A percentile compares a stretch with the other conserved stretches of the same genome.
Conservation (phyloP, 139 green algal genomes). For the Micromonas pusilla region DNA sequence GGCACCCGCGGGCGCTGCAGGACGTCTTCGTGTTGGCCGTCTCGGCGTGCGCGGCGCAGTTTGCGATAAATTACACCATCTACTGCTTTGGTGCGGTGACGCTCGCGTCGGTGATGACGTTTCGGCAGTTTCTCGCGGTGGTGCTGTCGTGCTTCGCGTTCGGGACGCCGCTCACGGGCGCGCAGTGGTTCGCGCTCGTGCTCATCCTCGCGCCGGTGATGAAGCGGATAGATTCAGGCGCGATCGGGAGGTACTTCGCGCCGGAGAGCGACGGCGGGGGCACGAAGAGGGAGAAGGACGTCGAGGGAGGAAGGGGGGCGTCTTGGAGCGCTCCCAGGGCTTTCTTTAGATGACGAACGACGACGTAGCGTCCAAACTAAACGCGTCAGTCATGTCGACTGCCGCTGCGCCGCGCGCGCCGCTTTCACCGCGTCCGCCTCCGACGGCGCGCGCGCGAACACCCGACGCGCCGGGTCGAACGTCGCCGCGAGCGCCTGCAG, state of each 20-base stretch:
- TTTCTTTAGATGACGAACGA: too few species aligned
- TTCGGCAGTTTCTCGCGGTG: constrained; percentile 75
- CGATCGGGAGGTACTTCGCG: neutral
- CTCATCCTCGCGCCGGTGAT: constrained; percentile 9
- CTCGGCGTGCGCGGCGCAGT: constrained; percentile 51
- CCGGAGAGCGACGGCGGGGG: neutral
- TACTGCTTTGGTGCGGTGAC: constrained; percentile 67
- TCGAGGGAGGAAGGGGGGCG: too few species aligned
- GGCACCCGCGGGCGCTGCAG: constrained; percentile 46
- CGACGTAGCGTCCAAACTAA: too few species aligned
- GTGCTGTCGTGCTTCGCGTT: constrained; percentile 80
- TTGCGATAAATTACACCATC: constrained; percentile 79
- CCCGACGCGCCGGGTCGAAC: neutral
- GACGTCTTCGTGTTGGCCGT: constrained; percentile 54
- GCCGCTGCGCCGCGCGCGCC: too few species aligned
- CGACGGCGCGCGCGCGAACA: neutral
- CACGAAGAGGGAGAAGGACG: too few species aligned
- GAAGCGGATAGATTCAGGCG: neutral
- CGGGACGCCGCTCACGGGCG: constrained; percentile 54
- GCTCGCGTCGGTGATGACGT: constrained; percentile 93
- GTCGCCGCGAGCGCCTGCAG: constrained; percentile 4
- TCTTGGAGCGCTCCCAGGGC: too few species aligned
- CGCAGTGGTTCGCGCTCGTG: constrained; percentile 31
- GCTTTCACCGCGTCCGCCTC: neutral
- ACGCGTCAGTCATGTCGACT: too few species aligned